These are phyloP conservation scores for Scheffersomyces quercinus DNA, from an alignment of 1,139 yeast species.

Conservation along the genomic window DNA sequence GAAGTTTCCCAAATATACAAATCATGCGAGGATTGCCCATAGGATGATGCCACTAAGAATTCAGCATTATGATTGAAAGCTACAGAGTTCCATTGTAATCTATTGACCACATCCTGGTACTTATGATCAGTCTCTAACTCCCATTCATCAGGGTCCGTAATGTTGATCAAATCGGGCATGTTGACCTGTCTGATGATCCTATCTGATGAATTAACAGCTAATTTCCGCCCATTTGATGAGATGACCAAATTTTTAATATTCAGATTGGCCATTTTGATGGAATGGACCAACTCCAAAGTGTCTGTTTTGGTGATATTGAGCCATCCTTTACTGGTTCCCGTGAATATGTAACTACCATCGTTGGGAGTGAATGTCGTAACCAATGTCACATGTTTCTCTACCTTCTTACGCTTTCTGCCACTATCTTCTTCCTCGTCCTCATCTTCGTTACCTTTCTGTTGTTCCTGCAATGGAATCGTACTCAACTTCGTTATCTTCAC, in stretches of 20 bases:
- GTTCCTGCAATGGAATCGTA: constrained; percentile 27
- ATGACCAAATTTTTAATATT: constrained; percentile 72
- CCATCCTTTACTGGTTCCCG: constrained; percentile 84
- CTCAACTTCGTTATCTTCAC: constrained; percentile 27
- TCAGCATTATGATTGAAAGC: constrained; percentile 79
- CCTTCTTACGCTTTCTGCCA: constrained; percentile 17
- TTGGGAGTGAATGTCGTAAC: constrained; percentile 37
- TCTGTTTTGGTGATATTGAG: constrained; percentile 50
- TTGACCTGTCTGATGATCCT: constrained; percentile 72
- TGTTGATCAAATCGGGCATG: constrained; percentile 50
- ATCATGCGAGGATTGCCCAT: constrained; percentile 84
- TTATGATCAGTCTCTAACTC: constrained; percentile 73
- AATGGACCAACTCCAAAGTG: constrained; percentile 39
- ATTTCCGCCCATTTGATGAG: constrained; percentile 63
- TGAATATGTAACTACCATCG: constrained; percentile 54
- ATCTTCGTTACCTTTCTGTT: constrained; percentile 14
- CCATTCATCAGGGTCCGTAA: constrained; percentile 35
- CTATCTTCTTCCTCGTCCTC: constrained; percentile 18
- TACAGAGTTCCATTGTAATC: constrained; percentile 86
- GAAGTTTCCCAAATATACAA: constrained; percentile 92
- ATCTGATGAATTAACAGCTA: constrained; percentile 83
- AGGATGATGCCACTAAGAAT: constrained; percentile 83
- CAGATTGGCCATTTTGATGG: constrained; percentile 60
- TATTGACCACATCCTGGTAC: constrained; percentile 88
- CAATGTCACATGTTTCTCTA: constrained; percentile 30